Evolutionary conservation across 2,329 filamentous ascomycete genomes (phyloP), one percentile per base, ranked within the genome.

Genomic region (Teratosphaeria zuluensis): DNA sequence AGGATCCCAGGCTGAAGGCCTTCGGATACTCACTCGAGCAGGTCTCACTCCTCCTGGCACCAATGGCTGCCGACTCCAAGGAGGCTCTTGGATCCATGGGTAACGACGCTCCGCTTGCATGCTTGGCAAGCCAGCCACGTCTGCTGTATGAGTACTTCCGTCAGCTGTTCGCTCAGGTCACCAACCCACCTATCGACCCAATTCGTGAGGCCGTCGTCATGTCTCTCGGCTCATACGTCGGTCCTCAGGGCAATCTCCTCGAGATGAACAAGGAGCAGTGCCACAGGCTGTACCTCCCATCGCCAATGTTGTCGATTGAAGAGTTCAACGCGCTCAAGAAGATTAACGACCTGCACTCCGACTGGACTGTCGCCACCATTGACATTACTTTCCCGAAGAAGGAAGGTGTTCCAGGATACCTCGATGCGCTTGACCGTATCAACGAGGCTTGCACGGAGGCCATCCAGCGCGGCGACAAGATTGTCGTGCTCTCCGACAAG

Each of bases 131-230:
- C 64, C 89, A 92, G 63, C 91, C 92, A 66, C 89, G 92, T 66
- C 80, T 96, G 57, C 83, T 96, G 21, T 95, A 89, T 74, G 92
- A 96, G 75, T 97, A 97, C 78, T 97, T 97, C 86, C 86, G 92
- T 63, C 90, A 97, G 78, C 86, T 97, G 51, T 97, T 97, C 74
- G 92, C 92, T 9, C 92, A 97, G 77, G 92, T 97, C 73, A 97
- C 92, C 62, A 97, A 97, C 75, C 92, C 92, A 66, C 92, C 92
- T 14, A 97, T 97, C 70, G 92, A 97, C 71, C 92, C 92, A 33
- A 97, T 97, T 68, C 84, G 92, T 75, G 92, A 97, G 80, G 92
- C 92, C 31, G 94, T 96, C 69, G 92, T 97, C 75, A 97, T 97
- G 92, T 96, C 92, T 58, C 78, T 97, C 48, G 92, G 96, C 72